Conservation (phyloP, 331 rosid genomes). For the Quercus phellos region DNA sequence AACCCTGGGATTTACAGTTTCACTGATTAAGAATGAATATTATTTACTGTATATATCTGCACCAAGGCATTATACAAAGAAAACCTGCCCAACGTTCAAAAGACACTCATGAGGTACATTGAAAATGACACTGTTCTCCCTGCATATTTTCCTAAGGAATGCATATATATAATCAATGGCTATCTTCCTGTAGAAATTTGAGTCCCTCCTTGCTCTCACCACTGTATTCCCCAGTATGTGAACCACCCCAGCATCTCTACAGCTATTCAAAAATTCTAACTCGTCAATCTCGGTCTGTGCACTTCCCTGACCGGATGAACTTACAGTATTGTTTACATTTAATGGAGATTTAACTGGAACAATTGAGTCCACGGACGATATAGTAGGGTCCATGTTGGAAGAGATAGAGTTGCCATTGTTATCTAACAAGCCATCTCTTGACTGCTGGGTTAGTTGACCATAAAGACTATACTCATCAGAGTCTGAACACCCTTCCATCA, state of each 20-base stretch:
- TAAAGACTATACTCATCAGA: slow-evolving; percentile 81
- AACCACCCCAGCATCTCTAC: slow-evolving; percentile 95
- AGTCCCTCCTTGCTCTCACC: slow-evolving; percentile 84
- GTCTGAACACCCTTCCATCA: slow-evolving; percentile 99
- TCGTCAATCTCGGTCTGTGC: slow-evolving; percentile 67
- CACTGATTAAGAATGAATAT: neutral
- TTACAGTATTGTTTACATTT: slow-evolving; percentile 34
- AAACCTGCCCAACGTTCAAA: slow-evolving; percentile 88
- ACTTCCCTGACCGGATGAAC: slow-evolving; percentile 54
- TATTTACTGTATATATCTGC: neutral
- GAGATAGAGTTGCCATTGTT: slow-evolving; percentile 42
- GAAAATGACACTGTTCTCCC: slow-evolving; percentile 95
- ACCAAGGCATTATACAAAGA: slow-evolving; percentile 54
- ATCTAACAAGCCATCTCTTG: slow-evolving; percentile 46
- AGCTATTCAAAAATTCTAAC: slow-evolving; percentile 65
- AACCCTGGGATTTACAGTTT: slow-evolving; percentile 7
- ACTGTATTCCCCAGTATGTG: slow-evolving; percentile 95
- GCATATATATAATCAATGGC: slow-evolving; percentile 92
- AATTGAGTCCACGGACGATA: slow-evolving; percentile 67
- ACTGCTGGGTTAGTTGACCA: slow-evolving; percentile 53
- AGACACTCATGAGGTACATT: slow-evolving; percentile 96
- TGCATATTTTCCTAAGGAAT: slow-evolving; percentile 92
- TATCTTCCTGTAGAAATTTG: slow-evolving; percentile 78
- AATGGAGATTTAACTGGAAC: slow-evolving; percentile 56
- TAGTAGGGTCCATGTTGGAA: slow-evolving; percentile 37